phyloP scores from a whole-genome alignment of 257 asterid species.

The Agastache rugosa region DNA sequence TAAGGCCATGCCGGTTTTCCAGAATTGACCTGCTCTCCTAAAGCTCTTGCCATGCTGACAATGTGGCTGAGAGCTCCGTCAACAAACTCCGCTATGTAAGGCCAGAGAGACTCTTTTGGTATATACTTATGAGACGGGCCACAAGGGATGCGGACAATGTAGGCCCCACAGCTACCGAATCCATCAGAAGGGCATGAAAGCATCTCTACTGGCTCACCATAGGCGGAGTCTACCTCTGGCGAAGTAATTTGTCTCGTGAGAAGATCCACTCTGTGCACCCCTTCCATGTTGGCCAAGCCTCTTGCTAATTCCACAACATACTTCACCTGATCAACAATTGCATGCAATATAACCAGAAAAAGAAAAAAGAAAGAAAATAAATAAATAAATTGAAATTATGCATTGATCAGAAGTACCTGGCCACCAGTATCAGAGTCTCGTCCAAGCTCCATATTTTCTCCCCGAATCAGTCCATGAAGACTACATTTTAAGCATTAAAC shows the following conservation, averaged over 20 bases:
- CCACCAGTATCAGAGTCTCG: slow-evolving; percentile 85
- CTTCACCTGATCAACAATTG: slow-evolving; percentile 48
- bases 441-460: slow-evolving; percentile 83
- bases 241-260: slow-evolving; percentile 68
- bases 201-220: slow-evolving; percentile 77
- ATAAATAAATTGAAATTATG: too few relatives aligned
- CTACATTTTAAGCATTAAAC: slow-evolving; percentile 46
- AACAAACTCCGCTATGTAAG: slow-evolving; percentile 60
- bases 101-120: slow-evolving; percentile 69
- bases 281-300: slow-evolving; percentile 62
- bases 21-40: slow-evolving; percentile 56
- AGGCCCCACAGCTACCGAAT: slow-evolving; percentile 66
- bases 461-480: slow-evolving; percentile 77
- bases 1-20: slow-evolving; percentile 71
- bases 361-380: too few relatives aligned
- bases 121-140: slow-evolving; percentile 64
- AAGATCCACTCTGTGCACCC: slow-evolving; percentile 72
- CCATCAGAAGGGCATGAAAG: slow-evolving; percentile 65
- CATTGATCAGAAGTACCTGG: slow-evolving; percentile 50
- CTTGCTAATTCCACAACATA: slow-evolving; percentile 73
- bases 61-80: slow-evolving; percentile 70
- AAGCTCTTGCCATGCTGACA: slow-evolving; percentile 60
- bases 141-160: slow-evolving; percentile 68
- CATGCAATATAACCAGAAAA: too few relatives aligned
- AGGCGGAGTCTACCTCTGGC: slow-evolving; percentile 60